Percentiles rank a stretch among this genome's conserved stretches.
Conservation (phyloP, 345 rosid species). For the Erysimum cheiranthoides region DNA sequence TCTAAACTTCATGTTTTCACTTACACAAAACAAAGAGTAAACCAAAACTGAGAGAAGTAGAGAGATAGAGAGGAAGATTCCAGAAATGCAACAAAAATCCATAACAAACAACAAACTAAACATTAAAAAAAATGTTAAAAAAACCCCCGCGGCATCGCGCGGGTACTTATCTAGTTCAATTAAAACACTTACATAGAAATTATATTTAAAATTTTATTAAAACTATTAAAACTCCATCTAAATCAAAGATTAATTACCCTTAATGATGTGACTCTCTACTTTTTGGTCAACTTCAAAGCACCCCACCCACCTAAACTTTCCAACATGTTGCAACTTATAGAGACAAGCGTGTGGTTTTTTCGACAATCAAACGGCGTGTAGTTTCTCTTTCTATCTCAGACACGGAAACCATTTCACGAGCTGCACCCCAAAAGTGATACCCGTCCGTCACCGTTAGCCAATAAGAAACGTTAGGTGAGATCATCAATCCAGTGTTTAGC, state of each 20-base stretch:
- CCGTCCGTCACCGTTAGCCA: slow-evolving; percentile 54
- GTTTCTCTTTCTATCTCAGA: slow-evolving; percentile 17
- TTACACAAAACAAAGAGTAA: no score
- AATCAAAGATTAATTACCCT: slow-evolving; percentile 7
- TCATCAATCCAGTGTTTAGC: slow-evolving; percentile 44
- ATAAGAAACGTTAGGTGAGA: slow-evolving; percentile 41
- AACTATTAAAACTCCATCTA: background rate
- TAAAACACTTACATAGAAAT: background rate
- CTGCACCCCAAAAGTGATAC: slow-evolving; percentile 12
- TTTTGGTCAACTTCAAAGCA: slow-evolving; percentile 28
- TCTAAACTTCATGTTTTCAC: no score
- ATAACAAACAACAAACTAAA: no score
- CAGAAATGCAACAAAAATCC: no score
- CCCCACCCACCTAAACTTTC: slow-evolving; percentile 13
- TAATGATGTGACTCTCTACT: background rate
- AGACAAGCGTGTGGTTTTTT: slow-evolving; percentile 11
- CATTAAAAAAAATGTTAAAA: no score
- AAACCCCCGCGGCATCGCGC: no score
- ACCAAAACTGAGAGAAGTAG: no score
- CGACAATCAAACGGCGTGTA: slow-evolving; percentile 4
- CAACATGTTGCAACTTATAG: slow-evolving; percentile 1
- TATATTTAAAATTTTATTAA: background rate
- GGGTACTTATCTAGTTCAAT: no score
- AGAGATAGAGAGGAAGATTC: no score
- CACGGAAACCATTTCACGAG: slow-evolving; percentile 31